Conservation (phyloP, 495 filamentous ascomycete species). For the Oidiodendron maius region DNA sequence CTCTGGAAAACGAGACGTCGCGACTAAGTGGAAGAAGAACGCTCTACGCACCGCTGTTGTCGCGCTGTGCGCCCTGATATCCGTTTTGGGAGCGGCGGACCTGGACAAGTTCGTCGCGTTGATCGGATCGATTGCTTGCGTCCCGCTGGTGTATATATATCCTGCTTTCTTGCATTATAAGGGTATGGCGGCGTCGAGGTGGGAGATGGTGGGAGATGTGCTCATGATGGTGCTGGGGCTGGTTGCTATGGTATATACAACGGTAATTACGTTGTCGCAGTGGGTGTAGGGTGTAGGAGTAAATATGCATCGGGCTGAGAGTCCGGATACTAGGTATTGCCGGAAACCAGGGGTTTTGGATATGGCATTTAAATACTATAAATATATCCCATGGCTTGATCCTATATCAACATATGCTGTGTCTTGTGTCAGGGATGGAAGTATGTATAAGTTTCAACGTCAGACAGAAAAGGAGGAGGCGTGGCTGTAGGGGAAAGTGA, state of each 20-base stretch:
- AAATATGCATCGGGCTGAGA: too few species aligned
- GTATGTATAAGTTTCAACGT: too few species aligned
- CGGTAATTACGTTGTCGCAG: conserved; percentile 40
- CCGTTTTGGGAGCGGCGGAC: conserved; percentile 49
- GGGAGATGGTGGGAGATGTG: conserved; percentile 44
- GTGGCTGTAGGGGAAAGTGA: too few species aligned
- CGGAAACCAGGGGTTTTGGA: too few species aligned
- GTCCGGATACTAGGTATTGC: too few species aligned
- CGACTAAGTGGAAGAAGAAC: conserved; percentile 65
- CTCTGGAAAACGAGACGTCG: conserved; percentile 47
- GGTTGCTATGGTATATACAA: conserved; percentile 58
- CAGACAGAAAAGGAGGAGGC: too few species aligned
- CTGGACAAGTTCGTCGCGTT: conserved; percentile 60
- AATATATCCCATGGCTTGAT: too few species aligned
- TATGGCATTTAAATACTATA: too few species aligned
- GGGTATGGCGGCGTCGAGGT: conserved; percentile 44
- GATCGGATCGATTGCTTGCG: conserved; percentile 57
- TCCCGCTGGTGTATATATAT: conserved; percentile 18
- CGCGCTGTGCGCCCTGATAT: conserved; percentile 41
- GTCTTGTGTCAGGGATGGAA: too few species aligned
- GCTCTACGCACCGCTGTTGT: conserved; percentile 44
- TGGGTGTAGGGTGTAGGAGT: too few species aligned
- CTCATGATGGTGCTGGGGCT: conserved; percentile 50
- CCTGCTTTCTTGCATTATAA: conserved; percentile 39
- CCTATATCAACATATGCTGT: too few species aligned